Percentiles rank a stretch among this genome's conserved stretches.
Conservation (phyloP, 192 early-diverging fungal genomes). For the Backusella parvicylindrica region DNA sequence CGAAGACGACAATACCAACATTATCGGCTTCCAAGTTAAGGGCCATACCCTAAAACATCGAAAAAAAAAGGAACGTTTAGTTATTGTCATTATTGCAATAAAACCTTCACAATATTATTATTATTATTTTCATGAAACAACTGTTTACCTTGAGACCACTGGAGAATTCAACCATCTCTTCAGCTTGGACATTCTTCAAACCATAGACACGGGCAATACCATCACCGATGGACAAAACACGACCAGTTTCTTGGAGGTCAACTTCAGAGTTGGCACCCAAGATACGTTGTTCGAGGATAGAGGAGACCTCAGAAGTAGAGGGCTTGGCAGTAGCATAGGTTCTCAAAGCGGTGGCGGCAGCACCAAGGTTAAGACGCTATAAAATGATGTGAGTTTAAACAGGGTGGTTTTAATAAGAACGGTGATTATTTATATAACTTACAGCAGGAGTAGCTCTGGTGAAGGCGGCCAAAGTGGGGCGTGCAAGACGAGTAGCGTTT, state of each 20-base stretch:
- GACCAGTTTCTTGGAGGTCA: conserved; percentile 96
- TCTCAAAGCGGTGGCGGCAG: conserved; percentile 44
- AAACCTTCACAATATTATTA: too few species aligned
- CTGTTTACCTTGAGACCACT: conserved; percentile 88
- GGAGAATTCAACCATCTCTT: conserved; percentile 99
- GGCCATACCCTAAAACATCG: conserved; percentile 83
- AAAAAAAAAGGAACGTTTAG: neutral
- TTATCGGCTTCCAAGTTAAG: conserved; percentile 99
- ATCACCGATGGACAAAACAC: conserved; percentile 99
- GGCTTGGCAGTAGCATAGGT: conserved; percentile 56
- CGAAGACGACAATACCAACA: conserved; percentile 99
- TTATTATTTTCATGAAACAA: too few species aligned
- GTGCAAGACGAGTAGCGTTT: conserved; percentile 48
- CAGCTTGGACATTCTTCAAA: conserved; percentile 96
- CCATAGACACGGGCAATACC: conserved; percentile 99
- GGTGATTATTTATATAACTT: neutral
- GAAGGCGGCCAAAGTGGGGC: conserved; percentile 41
- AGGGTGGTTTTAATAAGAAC: neutral
- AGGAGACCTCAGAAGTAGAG: conserved; percentile 92
- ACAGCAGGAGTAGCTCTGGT: conserved; percentile 47
- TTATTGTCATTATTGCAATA: neutral
- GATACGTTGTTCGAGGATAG: conserved; percentile 97
- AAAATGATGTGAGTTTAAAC: neutral
- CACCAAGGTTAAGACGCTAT: conserved; percentile 54
- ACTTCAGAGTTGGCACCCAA: conserved; percentile 76